A percentile compares a stretch with the other conserved stretches of the same genome.
These are phyloP conservation scores for Xylariaceae sp. DNA, from an alignment of 2,329 filamentous ascomycete genomes.

Conservation along the genomic window DNA sequence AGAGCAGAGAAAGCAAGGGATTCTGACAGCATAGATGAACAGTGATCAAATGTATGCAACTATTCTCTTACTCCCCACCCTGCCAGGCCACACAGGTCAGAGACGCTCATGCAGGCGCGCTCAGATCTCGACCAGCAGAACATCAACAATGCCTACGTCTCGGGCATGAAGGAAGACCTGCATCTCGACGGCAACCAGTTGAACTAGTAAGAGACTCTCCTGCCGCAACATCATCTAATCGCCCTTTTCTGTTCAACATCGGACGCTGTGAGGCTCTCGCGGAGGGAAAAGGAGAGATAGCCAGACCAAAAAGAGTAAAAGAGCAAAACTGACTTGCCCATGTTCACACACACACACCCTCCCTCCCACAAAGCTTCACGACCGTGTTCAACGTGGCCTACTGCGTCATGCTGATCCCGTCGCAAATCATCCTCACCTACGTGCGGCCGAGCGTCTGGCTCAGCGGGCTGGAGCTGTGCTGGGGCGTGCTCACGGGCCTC, in stretches of 20 bases:
- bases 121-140: conserved; percentile 27
- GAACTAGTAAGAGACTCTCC: conserved; percentile 16
- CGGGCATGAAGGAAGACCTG: conserved; percentile 27
- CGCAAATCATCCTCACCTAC: conserved; percentile 29
- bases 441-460: conserved; percentile 29
- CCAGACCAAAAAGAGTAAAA: too few species aligned
- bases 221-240: not conserved
- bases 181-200: conserved; percentile 23
- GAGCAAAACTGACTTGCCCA: not conserved
- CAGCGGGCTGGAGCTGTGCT: conserved; percentile 25
- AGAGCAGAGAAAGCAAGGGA: too few species aligned
- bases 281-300: too few species aligned
- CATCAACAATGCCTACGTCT: conserved; percentile 28
- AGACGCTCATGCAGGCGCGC: too few species aligned
- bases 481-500: conserved; percentile 26
- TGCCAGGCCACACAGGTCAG: too few species aligned
- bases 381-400: conserved; percentile 29
- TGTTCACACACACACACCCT: not conserved
- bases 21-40: too few species aligned
- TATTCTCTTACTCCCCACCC: too few species aligned
- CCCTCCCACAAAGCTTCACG: conserved; percentile 19
- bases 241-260: not conserved
- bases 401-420: conserved; percentile 28
- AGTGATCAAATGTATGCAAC: too few species aligned
- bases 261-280: not conserved